phyloP scores from a whole-genome alignment of 352 stramenopile species.

The Pythium coloratum region DNA sequence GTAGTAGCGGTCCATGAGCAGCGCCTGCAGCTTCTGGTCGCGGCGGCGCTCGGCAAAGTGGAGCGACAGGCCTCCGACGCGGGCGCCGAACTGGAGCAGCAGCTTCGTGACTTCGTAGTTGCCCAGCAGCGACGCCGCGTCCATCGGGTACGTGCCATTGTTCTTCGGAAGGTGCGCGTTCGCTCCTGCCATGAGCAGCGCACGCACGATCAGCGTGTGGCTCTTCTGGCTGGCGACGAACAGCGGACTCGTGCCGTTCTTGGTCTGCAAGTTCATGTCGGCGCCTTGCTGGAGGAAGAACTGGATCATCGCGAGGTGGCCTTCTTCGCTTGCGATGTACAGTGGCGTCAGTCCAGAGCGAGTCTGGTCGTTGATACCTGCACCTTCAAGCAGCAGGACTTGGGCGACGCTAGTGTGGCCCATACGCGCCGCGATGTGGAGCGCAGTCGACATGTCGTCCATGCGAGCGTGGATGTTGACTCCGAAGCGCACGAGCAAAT shows the following conservation, averaged over 20 bases:
- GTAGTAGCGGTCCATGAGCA: slow-evolving; percentile 71
- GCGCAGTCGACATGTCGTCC: slow-evolving; percentile 71
- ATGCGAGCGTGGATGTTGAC: slow-evolving; percentile 70
- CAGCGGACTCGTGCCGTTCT: slow-evolving; percentile 65
- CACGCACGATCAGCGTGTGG: slow-evolving; percentile 51
- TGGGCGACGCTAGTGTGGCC: slow-evolving; percentile 56
- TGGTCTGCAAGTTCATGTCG: slow-evolving; percentile 40
- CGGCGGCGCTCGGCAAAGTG: slow-evolving; percentile 76
- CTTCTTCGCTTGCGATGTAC: slow-evolving; percentile 87
- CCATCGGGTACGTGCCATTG: slow-evolving; percentile 74
- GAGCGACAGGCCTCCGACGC: slow-evolving; percentile 57
- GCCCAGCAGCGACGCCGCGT: slow-evolving; percentile 66
- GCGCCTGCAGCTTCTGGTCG: slow-evolving; percentile 52
- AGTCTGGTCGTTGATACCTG: slow-evolving; percentile 68
- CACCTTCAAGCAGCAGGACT: slow-evolving; percentile 52
- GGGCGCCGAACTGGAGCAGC: slow-evolving; percentile 67
- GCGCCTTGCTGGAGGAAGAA: slow-evolving; percentile 48
- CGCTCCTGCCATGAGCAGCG: slow-evolving; percentile 55
- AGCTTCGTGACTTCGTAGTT: slow-evolving; percentile 57
- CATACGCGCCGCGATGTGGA: slow-evolving; percentile 86
- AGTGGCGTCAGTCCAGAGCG: slow-evolving; percentile 75
- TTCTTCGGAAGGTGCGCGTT: slow-evolving; percentile 57
- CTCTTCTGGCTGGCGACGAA: slow-evolving; percentile 81
- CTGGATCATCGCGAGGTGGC: slow-evolving; percentile 58
- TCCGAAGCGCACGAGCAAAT: slow-evolving; percentile 42